Base-by-base conservation (phyloP, 352 stramenopile genomes). In the Pythium aristosporum region DNA sequence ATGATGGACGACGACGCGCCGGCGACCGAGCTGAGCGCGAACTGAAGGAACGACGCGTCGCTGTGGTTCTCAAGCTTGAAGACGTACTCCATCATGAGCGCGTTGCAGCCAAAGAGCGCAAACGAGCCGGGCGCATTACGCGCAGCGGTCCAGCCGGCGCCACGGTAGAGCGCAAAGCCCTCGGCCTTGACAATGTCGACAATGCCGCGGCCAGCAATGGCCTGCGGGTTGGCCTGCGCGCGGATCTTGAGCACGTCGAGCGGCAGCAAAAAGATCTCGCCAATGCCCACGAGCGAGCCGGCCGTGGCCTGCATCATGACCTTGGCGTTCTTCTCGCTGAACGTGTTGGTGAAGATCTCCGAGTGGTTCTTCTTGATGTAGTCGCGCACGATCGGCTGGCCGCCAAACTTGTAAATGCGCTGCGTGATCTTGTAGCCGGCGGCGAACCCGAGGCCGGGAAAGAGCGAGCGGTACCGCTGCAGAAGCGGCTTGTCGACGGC, bases 231-330 rank as follows among this genome's bases (percentile, higher is more conserved):
- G 62, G 94, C 98, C 75, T 98, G 95, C 16, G 94, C 92, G 69
- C 97, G 97, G 70, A 98, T 98, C 82, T 98, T 98, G 64, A 98
- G 87, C 68, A 98, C 90, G 69, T 98, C 94, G n/a, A 98, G 79
- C 20, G 95, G 95, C 62, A 98, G 74, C 30, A 98, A 77, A 48
- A 89, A 87, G 61, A 98, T 97, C 81, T 98, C 95, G 57, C 95
- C 95, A 28, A 98, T 84, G 46, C 95, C 95, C 57, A 98, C 98
- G 41, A 98, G 74, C 62, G 79, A 93, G 56, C 95, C 95, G 57
- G 91, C 91, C 9, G 87, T 90, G 32, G 92, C 94, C 65, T 97
- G 89, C 78, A 98, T 96, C 74, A 98, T 88, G 13, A 92, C 95
- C 69, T 97, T 97, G 68, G 91, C 90, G 63, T 96, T 96, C 52